phyloP scores from a whole-genome alignment of 177 flowering plant genomes.

The Tripterygium wilfordii region DNA sequence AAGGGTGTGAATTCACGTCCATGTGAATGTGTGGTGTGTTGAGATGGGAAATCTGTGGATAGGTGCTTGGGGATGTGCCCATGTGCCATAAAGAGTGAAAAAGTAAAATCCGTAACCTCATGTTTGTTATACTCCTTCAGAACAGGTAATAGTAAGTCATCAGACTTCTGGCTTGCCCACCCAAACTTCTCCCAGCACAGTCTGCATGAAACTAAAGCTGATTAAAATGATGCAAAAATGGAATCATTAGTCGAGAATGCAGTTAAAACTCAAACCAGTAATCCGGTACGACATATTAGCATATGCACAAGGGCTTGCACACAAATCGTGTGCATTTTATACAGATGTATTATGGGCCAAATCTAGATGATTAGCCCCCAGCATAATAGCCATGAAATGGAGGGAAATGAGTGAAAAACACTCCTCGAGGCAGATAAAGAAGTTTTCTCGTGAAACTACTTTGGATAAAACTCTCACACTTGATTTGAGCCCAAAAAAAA shows the following conservation, averaged over 20 bases:
- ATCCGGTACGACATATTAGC: too few species aligned
- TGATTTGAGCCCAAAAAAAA: too few species aligned
- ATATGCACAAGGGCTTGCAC: too few species aligned
- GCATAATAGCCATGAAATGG: too few species aligned
- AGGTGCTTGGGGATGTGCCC: background rate
- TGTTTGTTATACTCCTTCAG: constrained; percentile 79
- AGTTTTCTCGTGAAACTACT: too few species aligned
- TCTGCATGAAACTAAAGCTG: constrained; percentile 1
- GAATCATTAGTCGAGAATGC: background rate
- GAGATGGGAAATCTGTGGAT: background rate
- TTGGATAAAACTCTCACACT: too few species aligned
- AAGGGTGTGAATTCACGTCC: background rate
- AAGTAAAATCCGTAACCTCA: constrained; percentile 43
- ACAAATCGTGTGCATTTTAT: too few species aligned
- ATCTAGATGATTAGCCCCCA: too few species aligned
- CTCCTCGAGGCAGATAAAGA: too few species aligned
- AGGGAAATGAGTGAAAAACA: too few species aligned
- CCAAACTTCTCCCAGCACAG: constrained; percentile 90
- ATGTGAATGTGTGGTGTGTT: background rate
- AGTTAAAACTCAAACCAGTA: too few species aligned
- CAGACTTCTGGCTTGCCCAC: constrained; percentile 74
- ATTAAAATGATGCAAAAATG: background rate
- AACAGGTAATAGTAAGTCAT: constrained; percentile 83
- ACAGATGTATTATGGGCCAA: too few species aligned
- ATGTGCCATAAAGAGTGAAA: constrained; percentile 6